Percentiles rank a stretch among this genome's conserved stretches.
These are phyloP conservation scores for Alloteropsis semialata DNA, from an alignment of 176 grass and related monocot species.

Conservation along the genomic window DNA sequence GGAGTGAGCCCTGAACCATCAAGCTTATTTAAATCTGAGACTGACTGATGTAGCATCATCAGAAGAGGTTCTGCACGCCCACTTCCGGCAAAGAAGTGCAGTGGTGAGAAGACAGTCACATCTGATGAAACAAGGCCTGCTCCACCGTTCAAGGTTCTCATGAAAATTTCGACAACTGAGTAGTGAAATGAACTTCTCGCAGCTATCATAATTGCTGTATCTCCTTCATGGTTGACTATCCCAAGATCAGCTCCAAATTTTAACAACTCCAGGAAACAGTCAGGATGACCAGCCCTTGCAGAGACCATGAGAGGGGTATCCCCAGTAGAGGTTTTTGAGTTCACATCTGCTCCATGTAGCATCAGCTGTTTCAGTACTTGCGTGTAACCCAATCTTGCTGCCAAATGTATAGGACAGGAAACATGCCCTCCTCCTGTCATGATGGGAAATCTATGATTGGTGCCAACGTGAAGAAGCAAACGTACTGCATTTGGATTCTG, in stretches of 20 bases:
- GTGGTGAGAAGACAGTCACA: constrained; percentile 43
- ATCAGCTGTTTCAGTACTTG: constrained; percentile 41
- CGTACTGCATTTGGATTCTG: constrained; percentile 51
- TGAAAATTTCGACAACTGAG: constrained; percentile 43
- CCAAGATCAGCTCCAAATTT: constrained; percentile 60
- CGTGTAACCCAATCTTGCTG: constrained; percentile 42
- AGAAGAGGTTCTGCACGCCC: constrained; percentile 46
- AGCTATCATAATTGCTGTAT: constrained; percentile 39
- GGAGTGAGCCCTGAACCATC: constrained; percentile 61
- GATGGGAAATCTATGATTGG: constrained; percentile 63
- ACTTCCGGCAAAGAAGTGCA: constrained; percentile 52
- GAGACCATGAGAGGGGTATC: constrained; percentile 63
- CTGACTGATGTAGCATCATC: constrained; percentile 50
- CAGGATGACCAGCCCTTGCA: constrained; percentile 42
- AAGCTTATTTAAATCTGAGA: constrained; percentile 43
- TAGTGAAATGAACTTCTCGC: constrained; percentile 41
- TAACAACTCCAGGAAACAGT: constrained; percentile 55
- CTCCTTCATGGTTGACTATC: constrained; percentile 32
- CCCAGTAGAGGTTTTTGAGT: constrained; percentile 40
- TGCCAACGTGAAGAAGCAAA: constrained; percentile 45
- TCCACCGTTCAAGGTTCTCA: constrained; percentile 36
- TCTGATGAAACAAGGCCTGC: constrained; percentile 41
- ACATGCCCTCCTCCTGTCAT: constrained; percentile 22
- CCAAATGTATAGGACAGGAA: constrained; percentile 55
- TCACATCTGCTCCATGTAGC: constrained; percentile 38